A percentile compares a stretch with the other conserved stretches of the same genome.
Evolutionary conservation across 2,329 filamentous ascomycete genomes (phyloP).

Genomic region (Rugonectria rugulosa): DNA sequence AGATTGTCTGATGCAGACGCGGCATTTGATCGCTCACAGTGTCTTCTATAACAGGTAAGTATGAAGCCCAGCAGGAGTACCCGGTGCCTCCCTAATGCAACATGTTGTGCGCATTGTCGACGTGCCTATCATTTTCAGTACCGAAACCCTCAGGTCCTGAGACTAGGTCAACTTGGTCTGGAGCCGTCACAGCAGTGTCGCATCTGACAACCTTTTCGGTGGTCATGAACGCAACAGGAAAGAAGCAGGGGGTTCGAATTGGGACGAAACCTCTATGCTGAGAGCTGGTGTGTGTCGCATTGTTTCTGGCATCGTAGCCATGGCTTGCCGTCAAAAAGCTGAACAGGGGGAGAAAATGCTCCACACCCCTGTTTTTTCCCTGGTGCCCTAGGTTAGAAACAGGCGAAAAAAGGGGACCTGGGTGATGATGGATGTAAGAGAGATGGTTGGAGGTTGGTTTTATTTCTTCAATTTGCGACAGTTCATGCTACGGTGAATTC

Average conservation of each 20-base stretch:
- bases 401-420: not conserved
- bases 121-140: not conserved
- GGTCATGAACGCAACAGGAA: not conserved
- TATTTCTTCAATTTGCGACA: conserved; percentile 1
- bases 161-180: not conserved
- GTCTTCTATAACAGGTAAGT: too few relatives aligned
- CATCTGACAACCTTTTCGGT: not conserved
- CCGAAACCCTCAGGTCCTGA: not conserved
- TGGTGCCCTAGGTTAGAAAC: not conserved
- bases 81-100: too few relatives aligned
- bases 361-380: conserved; percentile 6
- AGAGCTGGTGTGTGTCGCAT: not conserved
- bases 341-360: not conserved
- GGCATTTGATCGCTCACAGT: too few relatives aligned
- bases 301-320: not conserved
- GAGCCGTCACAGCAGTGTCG: conserved; percentile 4
- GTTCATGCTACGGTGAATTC: not conserved
- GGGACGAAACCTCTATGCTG: too few relatives aligned
- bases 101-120: not conserved
- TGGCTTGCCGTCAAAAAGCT: too few relatives aligned
- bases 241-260: too few relatives aligned
- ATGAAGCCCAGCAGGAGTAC: too few relatives aligned
- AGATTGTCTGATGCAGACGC: too few relatives aligned
- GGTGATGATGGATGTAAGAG: not conserved
- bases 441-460: not conserved